A percentile compares a stretch with the other conserved stretches of the same genome.
These are phyloP conservation scores for Dothiorella sarmentorum DNA, from an alignment of 2,329 filamentous ascomycete species.

Conservation along the genomic window DNA sequence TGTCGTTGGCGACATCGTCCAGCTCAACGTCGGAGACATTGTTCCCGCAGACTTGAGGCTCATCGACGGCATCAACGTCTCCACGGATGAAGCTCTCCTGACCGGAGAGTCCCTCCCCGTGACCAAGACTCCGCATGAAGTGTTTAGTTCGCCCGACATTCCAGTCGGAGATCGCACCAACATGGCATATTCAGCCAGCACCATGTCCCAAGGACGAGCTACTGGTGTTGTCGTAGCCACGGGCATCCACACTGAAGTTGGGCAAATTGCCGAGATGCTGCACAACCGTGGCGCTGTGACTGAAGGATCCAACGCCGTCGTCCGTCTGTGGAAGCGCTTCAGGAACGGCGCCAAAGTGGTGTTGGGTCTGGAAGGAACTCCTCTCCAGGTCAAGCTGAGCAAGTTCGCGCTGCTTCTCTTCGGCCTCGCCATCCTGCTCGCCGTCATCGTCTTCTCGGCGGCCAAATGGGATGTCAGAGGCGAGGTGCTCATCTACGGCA, in stretches of 20 bases:
- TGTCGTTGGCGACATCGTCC: conserved; percentile 39
- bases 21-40: conserved; percentile 54
- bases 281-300: conserved; percentile 3
- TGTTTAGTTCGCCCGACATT: conserved; percentile 50
- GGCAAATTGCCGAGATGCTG: conserved; percentile 60
- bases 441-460: conserved; percentile 65
- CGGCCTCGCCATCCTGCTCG: conserved; percentile 66
- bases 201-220: conserved; percentile 67
- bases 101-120: conserved; percentile 72
- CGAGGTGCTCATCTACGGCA: conserved; percentile 48
- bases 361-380: conserved; percentile 71
- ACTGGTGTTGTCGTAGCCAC: conserved; percentile 66
- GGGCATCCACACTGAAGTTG: conserved; percentile 73
- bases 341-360: conserved; percentile 46
- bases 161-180: conserved; percentile 65
- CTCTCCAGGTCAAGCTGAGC: conserved; percentile 78
- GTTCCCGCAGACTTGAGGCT: conserved; percentile 64
- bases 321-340: conserved; percentile 27
- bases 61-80: conserved; percentile 66
- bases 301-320: conserved; percentile 11
- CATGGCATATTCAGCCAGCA: conserved; percentile 68
- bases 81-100: conserved; percentile 71
- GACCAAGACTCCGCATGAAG: conserved; percentile 58
- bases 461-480: conserved; percentile 47
- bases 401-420: conserved; percentile 82